phyloP scores from a whole-genome alignment of 495 filamentous ascomycete genomes.

The Lichina pygmaea region DNA sequence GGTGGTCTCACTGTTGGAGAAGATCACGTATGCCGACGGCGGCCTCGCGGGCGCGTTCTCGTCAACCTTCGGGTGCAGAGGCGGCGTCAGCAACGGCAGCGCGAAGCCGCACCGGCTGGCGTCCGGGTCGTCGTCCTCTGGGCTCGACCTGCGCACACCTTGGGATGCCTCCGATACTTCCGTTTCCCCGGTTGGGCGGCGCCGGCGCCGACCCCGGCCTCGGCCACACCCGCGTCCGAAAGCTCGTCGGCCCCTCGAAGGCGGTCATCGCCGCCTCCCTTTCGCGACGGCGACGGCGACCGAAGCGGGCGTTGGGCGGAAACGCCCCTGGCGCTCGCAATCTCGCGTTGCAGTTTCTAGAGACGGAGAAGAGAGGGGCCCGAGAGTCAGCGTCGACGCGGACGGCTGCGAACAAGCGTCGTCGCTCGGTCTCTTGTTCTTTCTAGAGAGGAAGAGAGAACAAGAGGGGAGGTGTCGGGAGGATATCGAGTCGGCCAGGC shows the following conservation, averaged over 20 bases:
- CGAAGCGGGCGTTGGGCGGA: conserved; percentile 16
- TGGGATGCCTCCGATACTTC: conserved; percentile 57
- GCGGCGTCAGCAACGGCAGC: no score
- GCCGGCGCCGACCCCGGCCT: not conserved
- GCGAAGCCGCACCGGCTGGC: no score
- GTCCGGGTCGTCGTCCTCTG: no score
- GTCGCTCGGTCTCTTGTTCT: no score
- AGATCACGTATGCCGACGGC: conserved; percentile 59
- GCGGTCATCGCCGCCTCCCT: conserved; percentile 7
- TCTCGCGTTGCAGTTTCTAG: conserved; percentile 26
- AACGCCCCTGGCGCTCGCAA: conserved; percentile 28
- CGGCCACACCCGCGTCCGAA: conserved; percentile 5
- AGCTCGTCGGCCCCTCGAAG: conserved; percentile 7
- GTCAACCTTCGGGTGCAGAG: conserved; percentile 24
- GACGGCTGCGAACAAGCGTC: no score
- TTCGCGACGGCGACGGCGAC: conserved; percentile 12
- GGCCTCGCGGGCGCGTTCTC: conserved; percentile 54
- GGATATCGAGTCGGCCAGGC: no score
- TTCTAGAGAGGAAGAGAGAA: no score
- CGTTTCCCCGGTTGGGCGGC: conserved; percentile 21
- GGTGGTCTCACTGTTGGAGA: conserved; percentile 41
- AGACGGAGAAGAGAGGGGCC: no score
- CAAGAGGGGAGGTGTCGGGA: no score
- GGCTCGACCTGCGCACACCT: conserved; percentile 19
- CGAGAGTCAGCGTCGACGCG: no score